Evolutionary conservation across 2,329 filamentous ascomycete genomes (phyloP), one percentile per base, ranked within the genome.

Genomic region (Apiospora kogelbergensis): DNA sequence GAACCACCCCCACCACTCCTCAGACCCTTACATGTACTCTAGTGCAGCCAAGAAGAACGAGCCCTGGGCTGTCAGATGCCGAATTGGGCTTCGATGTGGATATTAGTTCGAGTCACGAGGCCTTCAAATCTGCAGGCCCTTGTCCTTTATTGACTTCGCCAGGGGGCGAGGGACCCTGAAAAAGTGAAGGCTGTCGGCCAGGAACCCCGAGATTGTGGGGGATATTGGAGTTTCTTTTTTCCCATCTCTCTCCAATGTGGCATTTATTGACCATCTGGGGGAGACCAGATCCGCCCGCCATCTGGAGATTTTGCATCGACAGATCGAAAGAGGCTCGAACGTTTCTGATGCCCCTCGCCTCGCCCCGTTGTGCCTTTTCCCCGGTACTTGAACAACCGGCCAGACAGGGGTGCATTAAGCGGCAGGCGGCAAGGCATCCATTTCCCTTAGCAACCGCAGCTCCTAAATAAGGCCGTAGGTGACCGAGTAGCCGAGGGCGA

Each of bases 91-190:
- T 10, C 33, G 26, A 45, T 37, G 63, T 46, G 57, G 57, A 24
- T 63, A 67, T 68, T 26, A 57, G 65, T 65, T 65, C 67, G 26
- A 66, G 69, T 72, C 71, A 72, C 71, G 68, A 60, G 57, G 70
- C 66, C 68, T 68, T 45, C 46, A 67, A 69, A 66, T 67, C 68
- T 72, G 70, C 65, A 71, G 66, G 41, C 69, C 65, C 68, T 42
- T 41, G 46, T 66, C 68, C 68, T 60, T 60, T 46, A 66, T 53
- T 40, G 26, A 40, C 42, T 64, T 67, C 3, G 57, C 63, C 69
- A 70, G 67, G 46, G 69, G 46, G 69, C 70, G 64, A 68, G 68
- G 63, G 67, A 69, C 68, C 69, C 70, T 68, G 67, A 70, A 68
- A 69, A 72, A 22, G 53, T 22, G 26, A 60, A 30, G 53, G 17